phyloP scores from a whole-genome alignment of 129 eudicot species.

The Saussurea involucrata region DNA sequence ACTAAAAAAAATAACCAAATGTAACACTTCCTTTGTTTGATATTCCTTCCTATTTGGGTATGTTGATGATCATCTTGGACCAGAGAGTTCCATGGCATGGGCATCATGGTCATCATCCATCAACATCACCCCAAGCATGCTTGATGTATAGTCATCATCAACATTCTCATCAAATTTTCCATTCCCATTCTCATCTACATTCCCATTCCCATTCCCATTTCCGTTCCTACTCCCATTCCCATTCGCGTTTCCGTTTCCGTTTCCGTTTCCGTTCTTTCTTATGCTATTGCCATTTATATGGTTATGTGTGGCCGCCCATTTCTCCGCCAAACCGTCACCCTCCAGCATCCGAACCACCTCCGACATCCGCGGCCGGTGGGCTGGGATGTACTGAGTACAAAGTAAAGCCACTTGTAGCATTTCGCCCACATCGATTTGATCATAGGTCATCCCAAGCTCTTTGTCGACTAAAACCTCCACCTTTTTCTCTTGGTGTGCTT shows the following conservation, averaged over 20 bases:
- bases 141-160: constrained; percentile 64
- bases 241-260: not conserved
- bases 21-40: constrained; percentile 1
- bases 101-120: constrained; percentile 79
- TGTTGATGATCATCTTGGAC: constrained; percentile 67
- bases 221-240: not conserved
- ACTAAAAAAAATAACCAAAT: constrained; percentile 7
- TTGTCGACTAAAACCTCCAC: constrained; percentile 64
- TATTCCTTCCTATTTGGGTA: constrained; percentile 32
- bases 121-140: constrained; percentile 73
- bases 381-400: constrained; percentile 79
- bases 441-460: constrained; percentile 67
- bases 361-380: constrained; percentile 84
- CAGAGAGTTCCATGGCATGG: constrained; percentile 91
- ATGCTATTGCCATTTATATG: constrained; percentile 35
- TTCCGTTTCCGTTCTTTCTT: not conserved
- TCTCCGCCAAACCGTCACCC: constrained; percentile 92
- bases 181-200: not conserved
- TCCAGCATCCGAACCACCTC: constrained; percentile 93
- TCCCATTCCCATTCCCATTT: not conserved
- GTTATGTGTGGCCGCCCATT: constrained; percentile 88
- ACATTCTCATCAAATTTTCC: constrained; percentile 44
- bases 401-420: constrained; percentile 87
- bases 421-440: constrained; percentile 75
- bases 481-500: constrained; percentile 73